Base-by-base conservation (phyloP, 2,329 filamentous ascomycete species). In the Aspergillus candidus region DNA sequence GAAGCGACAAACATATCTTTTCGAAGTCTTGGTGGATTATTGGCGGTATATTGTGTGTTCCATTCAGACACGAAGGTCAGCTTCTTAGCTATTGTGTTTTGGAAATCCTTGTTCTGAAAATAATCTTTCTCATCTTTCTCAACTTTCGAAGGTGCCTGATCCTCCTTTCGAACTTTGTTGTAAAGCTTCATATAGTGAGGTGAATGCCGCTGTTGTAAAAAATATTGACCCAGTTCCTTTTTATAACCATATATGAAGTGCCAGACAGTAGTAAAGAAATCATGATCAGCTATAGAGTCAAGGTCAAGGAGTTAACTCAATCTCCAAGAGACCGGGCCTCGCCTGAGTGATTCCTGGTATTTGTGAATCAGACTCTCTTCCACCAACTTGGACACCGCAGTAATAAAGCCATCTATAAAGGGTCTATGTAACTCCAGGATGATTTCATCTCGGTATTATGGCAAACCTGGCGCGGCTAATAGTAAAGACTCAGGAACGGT, bases 271-370 rank as follows among this genome's bases (percentile, higher is more conserved):
- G 47, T 14, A 36, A 60, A 52, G 11, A 55, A 41, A 18, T 30
- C 17, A 12, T 51, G 53, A 42, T 59, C 55, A 31, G 10, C 29
- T 35, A 47, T 43, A 17, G 49, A 50, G 38, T 57, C 50, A 11
- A 59, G 41, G 32, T 35, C 53, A 12, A 57, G 44, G n/a, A 59
- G 41, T 36, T 49, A 46, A 42, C 37, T 49, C 36, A 58, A 41
- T 22, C 35, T 43, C 54, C 49, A 56, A 11, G 43, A 32, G 27
- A 44, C 10, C 17, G 45, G 32, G 14, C 47, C 35, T 11, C 14
- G 41, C 39, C 52, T 32, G 17, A 52, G 38, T 10, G 32, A 44
- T 30, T 52, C 41, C 10, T 27, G 35, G 41, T 56, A 55, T 43
- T 32, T 42, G 22, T 30, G 36, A 15, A 38, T 32, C 18, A 45